Conservation (phyloP, 1,284 basidiomycete genomes). For the Cryptococcus depauperatus region DNA sequence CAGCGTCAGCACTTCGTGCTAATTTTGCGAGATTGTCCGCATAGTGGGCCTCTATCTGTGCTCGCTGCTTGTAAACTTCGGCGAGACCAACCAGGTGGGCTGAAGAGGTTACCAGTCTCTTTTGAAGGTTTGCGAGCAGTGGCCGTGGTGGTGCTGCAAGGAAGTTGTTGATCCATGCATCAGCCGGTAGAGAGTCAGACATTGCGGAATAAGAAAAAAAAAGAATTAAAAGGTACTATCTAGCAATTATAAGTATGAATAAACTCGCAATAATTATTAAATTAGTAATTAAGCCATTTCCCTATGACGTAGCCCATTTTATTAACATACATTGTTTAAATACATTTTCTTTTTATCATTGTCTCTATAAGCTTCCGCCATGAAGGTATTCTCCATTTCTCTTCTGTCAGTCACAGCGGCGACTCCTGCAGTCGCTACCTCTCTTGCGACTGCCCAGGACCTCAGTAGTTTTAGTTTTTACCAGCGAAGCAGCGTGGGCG, state of each 20-base stretch:
- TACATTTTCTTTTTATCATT: background rate
- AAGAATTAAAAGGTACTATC: background rate
- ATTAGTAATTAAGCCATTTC: no score
- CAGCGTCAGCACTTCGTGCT: slow-evolving; percentile 38
- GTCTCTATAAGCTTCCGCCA: no score
- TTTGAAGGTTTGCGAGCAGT: slow-evolving; percentile 30
- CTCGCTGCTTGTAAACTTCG: slow-evolving; percentile 49
- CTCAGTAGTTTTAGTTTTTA: slow-evolving; percentile 91
- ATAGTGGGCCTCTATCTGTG: slow-evolving; percentile 47
- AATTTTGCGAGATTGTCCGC: slow-evolving; percentile 49
- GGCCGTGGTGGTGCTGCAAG: slow-evolving; percentile 29
- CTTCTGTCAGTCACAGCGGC: slow-evolving; percentile 45
- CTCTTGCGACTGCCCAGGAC: slow-evolving; percentile 70
- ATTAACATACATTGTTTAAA: background rate
- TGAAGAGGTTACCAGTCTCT: slow-evolving; percentile 32
- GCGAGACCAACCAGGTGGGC: slow-evolving; percentile 43
- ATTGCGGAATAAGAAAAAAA: slow-evolving; percentile 10
- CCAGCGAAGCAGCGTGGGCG: slow-evolving; percentile 72
- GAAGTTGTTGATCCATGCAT: slow-evolving; percentile 38
- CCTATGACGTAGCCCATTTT: background rate
- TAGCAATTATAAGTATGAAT: no score
- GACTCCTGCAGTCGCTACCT: slow-evolving; percentile 48
- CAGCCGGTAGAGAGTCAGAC: slow-evolving; percentile 34
- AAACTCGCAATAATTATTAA: no score
- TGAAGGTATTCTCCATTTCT: slow-evolving; percentile 52